Conservation (phyloP, 176 grass and related monocot species). For the Alloteropsis semialata region DNA sequence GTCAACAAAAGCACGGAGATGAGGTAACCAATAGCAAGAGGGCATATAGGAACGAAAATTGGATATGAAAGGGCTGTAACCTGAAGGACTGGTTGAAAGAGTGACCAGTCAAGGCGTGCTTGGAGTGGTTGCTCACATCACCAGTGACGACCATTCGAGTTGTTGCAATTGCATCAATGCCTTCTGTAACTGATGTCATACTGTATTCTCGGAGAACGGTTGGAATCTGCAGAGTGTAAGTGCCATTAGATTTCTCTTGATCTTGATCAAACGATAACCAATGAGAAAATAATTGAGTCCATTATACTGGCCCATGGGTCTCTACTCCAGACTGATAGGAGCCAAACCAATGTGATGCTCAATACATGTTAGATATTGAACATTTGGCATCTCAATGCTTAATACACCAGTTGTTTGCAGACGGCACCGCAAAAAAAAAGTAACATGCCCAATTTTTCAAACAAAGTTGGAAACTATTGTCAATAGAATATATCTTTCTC, state of each 20-base stretch:
- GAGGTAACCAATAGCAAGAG: background rate
- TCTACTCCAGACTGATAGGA: background rate
- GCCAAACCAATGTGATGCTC: background rate
- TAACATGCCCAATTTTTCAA: background rate
- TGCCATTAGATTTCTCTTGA: background rate
- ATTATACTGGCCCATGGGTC: background rate
- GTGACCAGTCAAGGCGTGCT: constrained; percentile 42
- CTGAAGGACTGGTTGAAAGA: constrained; percentile 64
- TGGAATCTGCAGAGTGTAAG: constrained; percentile 52
- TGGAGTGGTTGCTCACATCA: constrained; percentile 30
- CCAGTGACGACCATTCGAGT: constrained; percentile 65
- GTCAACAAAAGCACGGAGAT: background rate
- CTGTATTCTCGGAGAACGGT: constrained; percentile 75
- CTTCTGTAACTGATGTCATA: constrained; percentile 88
- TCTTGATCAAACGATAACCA: background rate
- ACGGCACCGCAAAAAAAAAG: background rate
- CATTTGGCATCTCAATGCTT: background rate
- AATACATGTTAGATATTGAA: too few relatives aligned
- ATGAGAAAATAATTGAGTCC: background rate
- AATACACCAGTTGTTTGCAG: background rate
- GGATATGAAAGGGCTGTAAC: constrained; percentile 18
- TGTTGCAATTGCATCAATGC: constrained; percentile 95
- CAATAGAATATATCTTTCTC: background rate
- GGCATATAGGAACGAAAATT: background rate
- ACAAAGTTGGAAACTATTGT: background rate